Evolutionary conservation across 139 green algal species (phyloP).

Genomic region (Chlamydomonas urium): DNA sequence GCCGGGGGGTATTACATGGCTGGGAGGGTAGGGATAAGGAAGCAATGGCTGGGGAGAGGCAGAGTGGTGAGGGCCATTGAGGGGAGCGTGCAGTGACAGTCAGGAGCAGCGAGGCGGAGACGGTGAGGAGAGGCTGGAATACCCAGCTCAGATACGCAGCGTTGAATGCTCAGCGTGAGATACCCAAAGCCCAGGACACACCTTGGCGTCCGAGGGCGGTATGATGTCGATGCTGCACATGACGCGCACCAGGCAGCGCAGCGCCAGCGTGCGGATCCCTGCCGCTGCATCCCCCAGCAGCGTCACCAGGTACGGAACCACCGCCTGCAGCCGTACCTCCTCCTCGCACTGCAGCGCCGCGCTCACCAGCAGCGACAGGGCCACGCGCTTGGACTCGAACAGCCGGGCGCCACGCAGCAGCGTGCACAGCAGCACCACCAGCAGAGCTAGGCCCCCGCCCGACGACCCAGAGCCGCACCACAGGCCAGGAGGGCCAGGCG

Average conservation of each 20-base stretch:
- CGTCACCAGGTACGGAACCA: constrained; percentile 82
- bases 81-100: too few species aligned
- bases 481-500: too few species aligned
- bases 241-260: constrained; percentile 48
- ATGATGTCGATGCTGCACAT: constrained; percentile 33
- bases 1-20: too few species aligned
- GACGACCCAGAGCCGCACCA: too few species aligned
- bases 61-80: too few species aligned
- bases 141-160: too few species aligned
- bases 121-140: too few species aligned
- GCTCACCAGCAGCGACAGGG: constrained; percentile 13
- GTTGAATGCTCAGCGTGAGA: too few species aligned
- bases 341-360: constrained; percentile 16
- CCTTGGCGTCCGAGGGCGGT: constrained; percentile 7
- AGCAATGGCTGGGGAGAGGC: too few species aligned
- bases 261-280: constrained; percentile 45
- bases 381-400: constrained; percentile 49
- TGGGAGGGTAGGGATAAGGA: too few species aligned
- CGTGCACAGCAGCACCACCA: constrained; percentile 80
- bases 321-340: constrained; percentile 61
- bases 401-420: constrained; percentile 66
- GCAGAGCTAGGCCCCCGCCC: constrained; percentile 58
- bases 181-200: too few species aligned
- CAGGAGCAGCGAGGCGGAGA: too few species aligned
- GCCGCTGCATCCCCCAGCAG: constrained; percentile 43